These are phyloP conservation scores for Pseudocercospora vitis DNA, from an alignment of 2,329 filamentous ascomycete species.

Conservation along the genomic window DNA sequence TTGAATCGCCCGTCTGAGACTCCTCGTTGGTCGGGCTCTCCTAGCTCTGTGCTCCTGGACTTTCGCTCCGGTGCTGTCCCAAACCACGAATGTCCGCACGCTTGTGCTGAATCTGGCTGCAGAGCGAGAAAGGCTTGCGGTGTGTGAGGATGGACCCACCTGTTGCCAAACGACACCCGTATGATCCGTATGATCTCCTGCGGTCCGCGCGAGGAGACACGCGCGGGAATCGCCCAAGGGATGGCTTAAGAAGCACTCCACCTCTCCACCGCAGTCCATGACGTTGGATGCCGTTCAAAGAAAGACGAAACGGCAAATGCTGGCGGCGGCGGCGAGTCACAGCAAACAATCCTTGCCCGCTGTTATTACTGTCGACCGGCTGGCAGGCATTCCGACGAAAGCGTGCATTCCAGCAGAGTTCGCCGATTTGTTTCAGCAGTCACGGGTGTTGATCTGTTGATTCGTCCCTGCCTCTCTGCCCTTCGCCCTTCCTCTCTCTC, in stretches of 20 bases:
- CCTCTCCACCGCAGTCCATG: neutral
- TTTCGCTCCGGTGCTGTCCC: slow-evolving; percentile 8
- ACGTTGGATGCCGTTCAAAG: neutral
- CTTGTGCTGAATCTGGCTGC: slow-evolving; percentile 15
- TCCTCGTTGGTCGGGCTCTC: neutral
- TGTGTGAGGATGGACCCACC: neutral
- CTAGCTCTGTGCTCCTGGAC: slow-evolving; percentile 2
- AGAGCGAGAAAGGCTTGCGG: slow-evolving; percentile 10
- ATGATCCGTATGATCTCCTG: neutral
- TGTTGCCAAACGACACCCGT: neutral
- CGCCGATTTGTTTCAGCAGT: slow-evolving; percentile 1
- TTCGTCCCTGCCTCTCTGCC: neutral
- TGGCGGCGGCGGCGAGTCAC: neutral
- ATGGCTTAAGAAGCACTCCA: neutral
- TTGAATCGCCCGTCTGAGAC: neutral
- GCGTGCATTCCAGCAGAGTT: slow-evolving; percentile 5
- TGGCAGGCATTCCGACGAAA: slow-evolving; percentile 1
- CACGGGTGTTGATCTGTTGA: neutral
- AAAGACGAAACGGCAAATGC: too few relatives aligned
- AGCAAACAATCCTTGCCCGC: slow-evolving; percentile 1
- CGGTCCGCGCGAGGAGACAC: neutral
- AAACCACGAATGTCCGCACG: slow-evolving; percentile 4
- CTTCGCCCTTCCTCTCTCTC: neutral
- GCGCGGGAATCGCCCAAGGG: neutral
- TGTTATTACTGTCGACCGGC: neutral